Evolutionary conservation across 73 alveolate species (phyloP).

Genomic region (Paramecium caudatum): DNA sequence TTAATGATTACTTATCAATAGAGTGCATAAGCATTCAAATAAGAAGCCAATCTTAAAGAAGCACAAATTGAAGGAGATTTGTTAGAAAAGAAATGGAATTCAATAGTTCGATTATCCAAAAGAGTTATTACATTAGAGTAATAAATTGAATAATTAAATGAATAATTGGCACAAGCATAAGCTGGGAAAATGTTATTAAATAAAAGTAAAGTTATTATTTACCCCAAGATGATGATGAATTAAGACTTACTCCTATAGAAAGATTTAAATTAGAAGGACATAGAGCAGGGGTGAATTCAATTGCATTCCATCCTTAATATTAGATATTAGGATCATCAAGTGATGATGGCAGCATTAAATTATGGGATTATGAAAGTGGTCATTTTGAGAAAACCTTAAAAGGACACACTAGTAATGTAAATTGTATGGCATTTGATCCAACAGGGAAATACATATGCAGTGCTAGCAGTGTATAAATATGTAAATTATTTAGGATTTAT

Average conservation of each 20-base stretch:
- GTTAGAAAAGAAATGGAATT: slow-evolving; percentile 93
- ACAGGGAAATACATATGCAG: slow-evolving; percentile 86
- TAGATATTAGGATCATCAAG: slow-evolving; percentile 87
- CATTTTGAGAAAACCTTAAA: slow-evolving; percentile 85
- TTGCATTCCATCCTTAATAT: slow-evolving; percentile 86
- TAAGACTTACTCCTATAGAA: slow-evolving; percentile 73
- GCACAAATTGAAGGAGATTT: slow-evolving; percentile 75
- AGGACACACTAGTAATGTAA: slow-evolving; percentile 93
- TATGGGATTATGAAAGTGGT: slow-evolving; percentile 93
- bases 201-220: slow-evolving; percentile 42
- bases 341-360: slow-evolving; percentile 89
- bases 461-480: slow-evolving; percentile 72
- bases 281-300: slow-evolving; percentile 83
- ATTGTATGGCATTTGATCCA: slow-evolving; percentile 88
- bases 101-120: slow-evolving; percentile 88
- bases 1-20: slow-evolving; percentile 60
- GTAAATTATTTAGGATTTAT: slow-evolving; percentile 78
- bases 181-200: slow-evolving; percentile 57
- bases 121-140: slow-evolving; percentile 87
- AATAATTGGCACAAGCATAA: slow-evolving; percentile 67
- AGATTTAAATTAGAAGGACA: slow-evolving; percentile 89
- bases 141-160: slow-evolving; percentile 81
- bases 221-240: slow-evolving; percentile 40
- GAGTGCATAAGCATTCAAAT: slow-evolving; percentile 57
- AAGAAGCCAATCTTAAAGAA: slow-evolving; percentile 60